These are phyloP conservation scores for Fusarium sp. DNA, from an alignment of 2,329 filamentous ascomycete genomes.

Conservation along the genomic window DNA sequence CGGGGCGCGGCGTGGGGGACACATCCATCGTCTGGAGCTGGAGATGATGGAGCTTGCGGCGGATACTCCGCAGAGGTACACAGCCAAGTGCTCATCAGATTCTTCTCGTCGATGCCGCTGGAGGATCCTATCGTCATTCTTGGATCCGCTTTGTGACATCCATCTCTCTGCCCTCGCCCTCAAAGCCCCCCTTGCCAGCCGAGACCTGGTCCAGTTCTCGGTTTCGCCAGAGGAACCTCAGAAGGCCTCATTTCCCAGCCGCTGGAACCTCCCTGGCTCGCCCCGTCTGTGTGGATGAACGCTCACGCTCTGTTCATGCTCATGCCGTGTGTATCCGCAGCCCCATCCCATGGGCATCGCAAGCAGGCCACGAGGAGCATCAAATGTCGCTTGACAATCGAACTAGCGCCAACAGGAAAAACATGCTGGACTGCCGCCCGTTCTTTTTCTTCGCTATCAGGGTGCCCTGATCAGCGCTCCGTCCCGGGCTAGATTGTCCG, in stretches of 20 bases:
- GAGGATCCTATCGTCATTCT: slow-evolving; percentile 27
- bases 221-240: slow-evolving; percentile 25
- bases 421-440: neutral
- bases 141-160: slow-evolving; percentile 31
- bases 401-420: neutral
- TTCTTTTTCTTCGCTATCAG: neutral
- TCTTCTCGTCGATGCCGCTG: slow-evolving; percentile 8
- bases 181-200: slow-evolving; percentile 1
- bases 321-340: slow-evolving; percentile 13
- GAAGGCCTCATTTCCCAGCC: slow-evolving; percentile 36
- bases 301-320: neutral
- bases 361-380: neutral
- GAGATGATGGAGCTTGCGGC: slow-evolving; percentile 11
- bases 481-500: slow-evolving; percentile 6
- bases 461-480: slow-evolving; percentile 13
- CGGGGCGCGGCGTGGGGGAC: slow-evolving; percentile 35
- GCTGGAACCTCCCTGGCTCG: slow-evolving; percentile 7
- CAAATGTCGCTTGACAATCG: slow-evolving; percentile 6
- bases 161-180: slow-evolving; percentile 14
- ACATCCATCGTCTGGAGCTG: slow-evolving; percentile 17
- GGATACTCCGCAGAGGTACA: neutral
- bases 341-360: neutral
- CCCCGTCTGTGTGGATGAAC: slow-evolving; percentile 1
- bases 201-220: slow-evolving; percentile 9
- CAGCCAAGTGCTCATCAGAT: neutral